Evolutionary conservation across 345 rosid species (phyloP).

Genomic region (Clarkia xantiana): DNA sequence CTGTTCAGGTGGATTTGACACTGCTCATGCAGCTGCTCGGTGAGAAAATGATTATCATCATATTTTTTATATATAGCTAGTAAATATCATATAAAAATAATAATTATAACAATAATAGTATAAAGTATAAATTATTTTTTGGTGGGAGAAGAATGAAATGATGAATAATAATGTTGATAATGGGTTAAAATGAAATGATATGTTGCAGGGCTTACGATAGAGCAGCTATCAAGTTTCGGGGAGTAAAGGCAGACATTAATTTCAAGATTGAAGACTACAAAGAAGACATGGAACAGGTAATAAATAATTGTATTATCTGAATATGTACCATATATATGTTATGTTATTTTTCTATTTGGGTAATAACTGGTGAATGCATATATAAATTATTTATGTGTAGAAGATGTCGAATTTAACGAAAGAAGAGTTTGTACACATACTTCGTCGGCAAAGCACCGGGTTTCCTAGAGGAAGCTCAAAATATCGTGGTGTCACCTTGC

Average conservation of each 20-base stretch:
- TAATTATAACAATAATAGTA: too few species aligned
- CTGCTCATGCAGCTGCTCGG: constrained; percentile 99
- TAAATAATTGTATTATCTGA: too few species aligned
- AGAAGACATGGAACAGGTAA: constrained; percentile 84
- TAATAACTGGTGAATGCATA: too few species aligned
- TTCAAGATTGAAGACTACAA: constrained; percentile 72
- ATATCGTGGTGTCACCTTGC: constrained; percentile 93
- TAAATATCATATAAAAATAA: too few species aligned
- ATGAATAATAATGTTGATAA: neutral
- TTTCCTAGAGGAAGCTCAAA: constrained; percentile 93
- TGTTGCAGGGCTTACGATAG: constrained; percentile 79
- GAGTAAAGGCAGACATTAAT: constrained; percentile 92
- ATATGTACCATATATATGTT: too few species aligned
- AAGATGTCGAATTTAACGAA: constrained; percentile 82
- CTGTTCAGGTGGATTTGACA: constrained; percentile 89
- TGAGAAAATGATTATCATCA: constrained; percentile 11
- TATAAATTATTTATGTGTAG: too few species aligned
- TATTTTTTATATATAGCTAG: too few species aligned
- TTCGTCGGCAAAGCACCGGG: constrained; percentile 93
- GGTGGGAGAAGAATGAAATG: too few species aligned
- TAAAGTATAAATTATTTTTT: too few species aligned
- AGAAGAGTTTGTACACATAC: constrained; percentile 92
- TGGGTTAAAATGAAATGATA: constrained; percentile 1
- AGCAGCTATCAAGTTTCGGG: constrained; percentile 94
- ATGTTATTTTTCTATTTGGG: too few species aligned